These are phyloP conservation scores for Verticillium albo-atrum DNA, from an alignment of 2,329 filamentous ascomycete genomes.

Conservation along the genomic window DNA sequence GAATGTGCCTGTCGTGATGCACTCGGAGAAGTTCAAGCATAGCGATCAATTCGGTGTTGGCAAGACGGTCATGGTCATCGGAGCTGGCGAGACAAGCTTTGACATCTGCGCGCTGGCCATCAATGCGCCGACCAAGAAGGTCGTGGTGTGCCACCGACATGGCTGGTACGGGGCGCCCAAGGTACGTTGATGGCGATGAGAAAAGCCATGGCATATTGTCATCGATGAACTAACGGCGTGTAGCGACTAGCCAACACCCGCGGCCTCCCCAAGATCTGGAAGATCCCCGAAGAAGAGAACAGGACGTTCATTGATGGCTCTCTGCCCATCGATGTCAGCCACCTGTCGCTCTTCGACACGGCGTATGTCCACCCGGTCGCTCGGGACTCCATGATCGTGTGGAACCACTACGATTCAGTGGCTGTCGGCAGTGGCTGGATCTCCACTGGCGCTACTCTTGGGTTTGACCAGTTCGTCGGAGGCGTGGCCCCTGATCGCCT, in stretches of 20 bases:
- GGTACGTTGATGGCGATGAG: constrained; percentile 15
- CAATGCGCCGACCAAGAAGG: constrained; percentile 33
- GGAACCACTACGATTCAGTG: constrained; percentile 36
- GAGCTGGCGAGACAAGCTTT: constrained; percentile 41
- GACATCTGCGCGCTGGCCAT: constrained; percentile 40
- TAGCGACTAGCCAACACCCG: constrained; percentile 1
- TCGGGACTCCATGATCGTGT: constrained; percentile 26
- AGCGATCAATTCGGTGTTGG: constrained; percentile 33
- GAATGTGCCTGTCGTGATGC: constrained; percentile 28
- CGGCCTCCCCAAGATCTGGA: background rate
- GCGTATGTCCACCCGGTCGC: constrained; percentile 35
- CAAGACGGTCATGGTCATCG: constrained; percentile 36
- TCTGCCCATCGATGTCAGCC: constrained; percentile 25
- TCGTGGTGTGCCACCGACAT: constrained; percentile 39
- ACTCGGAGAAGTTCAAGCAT: constrained; percentile 38
- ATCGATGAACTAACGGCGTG: background rate
- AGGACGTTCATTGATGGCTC: background rate
- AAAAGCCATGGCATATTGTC: background rate
- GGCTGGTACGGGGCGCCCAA: constrained; percentile 43
- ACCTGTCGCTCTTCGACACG: constrained; percentile 36
- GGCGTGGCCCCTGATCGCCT: constrained; percentile 25
- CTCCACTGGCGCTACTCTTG: constrained; percentile 32
- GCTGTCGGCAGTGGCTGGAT: constrained; percentile 28
- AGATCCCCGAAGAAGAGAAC: background rate
- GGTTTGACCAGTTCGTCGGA: constrained; percentile 44